phyloP scores from a whole-genome alignment of 2,329 filamentous ascomycete genomes.

The Ophiocordyceps polyrhachis-furcata region DNA sequence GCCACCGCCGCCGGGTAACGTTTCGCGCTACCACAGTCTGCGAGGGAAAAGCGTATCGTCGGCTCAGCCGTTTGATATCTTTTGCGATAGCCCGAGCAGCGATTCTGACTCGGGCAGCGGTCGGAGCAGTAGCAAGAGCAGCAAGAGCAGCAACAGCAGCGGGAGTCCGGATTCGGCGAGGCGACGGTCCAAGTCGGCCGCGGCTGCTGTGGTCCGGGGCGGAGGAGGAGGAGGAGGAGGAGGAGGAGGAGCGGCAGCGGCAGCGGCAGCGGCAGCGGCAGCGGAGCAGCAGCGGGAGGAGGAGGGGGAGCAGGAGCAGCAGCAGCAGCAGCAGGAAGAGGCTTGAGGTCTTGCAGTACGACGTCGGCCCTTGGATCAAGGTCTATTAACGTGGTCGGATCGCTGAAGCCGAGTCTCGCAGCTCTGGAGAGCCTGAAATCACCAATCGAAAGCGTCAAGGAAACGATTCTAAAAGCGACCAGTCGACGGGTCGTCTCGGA shows the following conservation, averaged over 20 bases:
- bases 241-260: background rate
- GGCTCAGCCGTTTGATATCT: constrained; percentile 12
- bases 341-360: constrained; percentile 1
- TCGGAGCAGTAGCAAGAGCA: background rate
- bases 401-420: constrained; percentile 5
- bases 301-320: background rate
- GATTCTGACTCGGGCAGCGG: background rate
- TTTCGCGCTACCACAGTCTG: constrained; percentile 14
- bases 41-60: constrained; percentile 18
- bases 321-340: background rate
- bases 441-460: constrained; percentile 1
- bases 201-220: background rate
- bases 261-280: background rate
- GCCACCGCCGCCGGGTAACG: background rate
- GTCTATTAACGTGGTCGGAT: constrained; percentile 8
- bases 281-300: background rate
- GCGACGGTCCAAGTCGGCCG: constrained; percentile 10
- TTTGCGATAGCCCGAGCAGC: constrained; percentile 5
- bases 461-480: background rate
- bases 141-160: constrained; percentile 1
- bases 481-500: background rate
- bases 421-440: constrained; percentile 2
- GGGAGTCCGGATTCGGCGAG: background rate
- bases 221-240: background rate
- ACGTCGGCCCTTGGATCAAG: constrained; percentile 12